Conservation (phyloP, 1,139 yeast species). For the Yueomyces sp. region DNA sequence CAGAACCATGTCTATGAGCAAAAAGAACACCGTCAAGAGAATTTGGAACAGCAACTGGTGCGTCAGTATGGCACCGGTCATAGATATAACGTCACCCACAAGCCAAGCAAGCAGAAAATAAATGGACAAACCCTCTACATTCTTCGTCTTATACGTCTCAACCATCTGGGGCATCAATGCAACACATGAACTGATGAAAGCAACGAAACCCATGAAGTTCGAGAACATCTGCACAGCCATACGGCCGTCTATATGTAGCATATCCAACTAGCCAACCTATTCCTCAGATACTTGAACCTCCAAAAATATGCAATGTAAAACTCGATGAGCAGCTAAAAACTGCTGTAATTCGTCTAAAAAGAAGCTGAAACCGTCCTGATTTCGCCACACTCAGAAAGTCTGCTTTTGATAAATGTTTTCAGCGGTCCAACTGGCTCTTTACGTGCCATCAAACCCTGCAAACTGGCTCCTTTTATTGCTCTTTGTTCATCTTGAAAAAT, state of each 20-base stretch:
- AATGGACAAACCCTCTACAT: slow-evolving; percentile 79
- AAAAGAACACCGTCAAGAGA: slow-evolving; percentile 59
- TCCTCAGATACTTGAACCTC: too few species aligned
- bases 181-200: slow-evolving; percentile 60
- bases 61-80: slow-evolving; percentile 70
- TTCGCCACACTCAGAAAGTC: too few species aligned
- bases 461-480: too few species aligned
- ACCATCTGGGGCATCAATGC: slow-evolving; percentile 84
- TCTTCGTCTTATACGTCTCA: slow-evolving; percentile 59
- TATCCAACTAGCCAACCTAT: too few species aligned
- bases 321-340: too few species aligned
- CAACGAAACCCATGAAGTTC: slow-evolving; percentile 27
- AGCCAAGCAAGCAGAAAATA: slow-evolving; percentile 72
- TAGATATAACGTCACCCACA: slow-evolving; percentile 70
- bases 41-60: slow-evolving; percentile 69
- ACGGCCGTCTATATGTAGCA: slow-evolving; percentile 6
- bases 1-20: slow-evolving; percentile 57
- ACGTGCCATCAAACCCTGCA: too few species aligned
- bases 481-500: too few species aligned
- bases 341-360: too few species aligned
- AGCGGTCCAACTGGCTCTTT: too few species aligned
- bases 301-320: too few species aligned
- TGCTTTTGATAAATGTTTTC: too few species aligned
- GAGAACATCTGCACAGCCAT: slow-evolving; percentile 18
- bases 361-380: too few species aligned